Evolutionary conservation across 441 rosid genomes (phyloP).

Genomic region (Adansonia grandidieri): DNA sequence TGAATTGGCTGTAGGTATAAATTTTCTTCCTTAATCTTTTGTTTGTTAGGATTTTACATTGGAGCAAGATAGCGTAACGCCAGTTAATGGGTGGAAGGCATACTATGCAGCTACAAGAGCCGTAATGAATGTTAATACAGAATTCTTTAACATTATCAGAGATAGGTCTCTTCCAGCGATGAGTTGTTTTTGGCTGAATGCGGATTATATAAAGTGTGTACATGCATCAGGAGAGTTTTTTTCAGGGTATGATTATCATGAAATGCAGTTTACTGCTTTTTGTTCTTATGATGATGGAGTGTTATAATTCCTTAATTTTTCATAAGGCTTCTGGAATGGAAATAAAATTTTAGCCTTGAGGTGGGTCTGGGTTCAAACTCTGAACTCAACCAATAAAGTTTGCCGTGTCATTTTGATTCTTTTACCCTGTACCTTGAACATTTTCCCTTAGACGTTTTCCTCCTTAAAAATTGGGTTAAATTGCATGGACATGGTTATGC

Average conservation of each 20-base stretch:
- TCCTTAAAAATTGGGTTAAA: background rate
- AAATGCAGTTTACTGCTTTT: conserved; percentile 13
- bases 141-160: conserved; percentile 81
- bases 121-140: conserved; percentile 74
- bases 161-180: conserved; percentile 74
- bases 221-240: conserved; percentile 82
- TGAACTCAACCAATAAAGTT: background rate
- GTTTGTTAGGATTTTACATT: conserved; percentile 75
- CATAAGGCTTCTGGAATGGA: background rate
- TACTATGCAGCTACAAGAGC: conserved; percentile 96
- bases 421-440: background rate
- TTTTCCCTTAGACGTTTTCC: background rate
- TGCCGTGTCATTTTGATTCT: background rate
- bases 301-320: conserved; percentile 2
- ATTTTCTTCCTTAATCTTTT: conserved; percentile 5
- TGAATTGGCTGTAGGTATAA: background rate
- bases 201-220: conserved; percentile 92
- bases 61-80: conserved; percentile 84
- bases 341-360: background rate
- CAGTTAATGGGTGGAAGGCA: conserved; percentile 92
- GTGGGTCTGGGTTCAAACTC: conserved; percentile 2
- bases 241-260: conserved; percentile 72
- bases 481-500: background rate
- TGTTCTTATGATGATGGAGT: conserved; percentile 1
- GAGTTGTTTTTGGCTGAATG: conserved; percentile 82